Conservation (phyloP, 257 asterid genomes). For the Fraxinus americana region DNA sequence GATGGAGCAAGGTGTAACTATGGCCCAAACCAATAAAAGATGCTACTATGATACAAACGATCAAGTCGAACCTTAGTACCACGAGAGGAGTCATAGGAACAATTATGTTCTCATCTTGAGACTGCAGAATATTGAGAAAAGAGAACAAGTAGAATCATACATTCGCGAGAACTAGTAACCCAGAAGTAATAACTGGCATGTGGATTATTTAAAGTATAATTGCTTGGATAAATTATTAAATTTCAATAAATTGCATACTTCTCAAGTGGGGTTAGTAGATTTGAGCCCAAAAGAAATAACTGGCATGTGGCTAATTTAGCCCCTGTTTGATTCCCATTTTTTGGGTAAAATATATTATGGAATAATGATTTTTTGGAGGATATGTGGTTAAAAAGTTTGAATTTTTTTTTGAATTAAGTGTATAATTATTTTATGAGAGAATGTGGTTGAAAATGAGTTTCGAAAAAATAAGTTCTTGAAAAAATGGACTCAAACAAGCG, state of each 20-base stretch:
- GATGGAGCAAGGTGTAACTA: not conserved
- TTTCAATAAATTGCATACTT: no score
- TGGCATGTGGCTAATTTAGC: no score
- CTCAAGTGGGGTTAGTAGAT: not conserved
- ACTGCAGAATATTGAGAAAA: not conserved
- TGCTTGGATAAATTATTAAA: not conserved
- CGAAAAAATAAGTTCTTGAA: no score
- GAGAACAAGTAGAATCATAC: not conserved
- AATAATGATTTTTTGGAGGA: no score
- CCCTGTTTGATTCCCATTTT: no score
- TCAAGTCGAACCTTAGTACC: not conserved
- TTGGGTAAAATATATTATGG: no score
- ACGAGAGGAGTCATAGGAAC: not conserved
- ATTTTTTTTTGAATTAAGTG: no score
- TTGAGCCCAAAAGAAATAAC: no score
- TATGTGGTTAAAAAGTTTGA: no score
- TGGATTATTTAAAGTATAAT: not conserved
- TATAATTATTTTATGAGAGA: no score
- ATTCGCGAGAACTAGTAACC: not conserved
- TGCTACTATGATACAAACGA: not conserved
- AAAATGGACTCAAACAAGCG: no score
- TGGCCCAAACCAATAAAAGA: not conserved
- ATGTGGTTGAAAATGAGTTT: no score
- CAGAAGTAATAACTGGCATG: not conserved
- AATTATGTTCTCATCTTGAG: not conserved